Base-by-base conservation (phyloP, 768 basidiomycete genomes). In the Mycena filopes region DNA sequence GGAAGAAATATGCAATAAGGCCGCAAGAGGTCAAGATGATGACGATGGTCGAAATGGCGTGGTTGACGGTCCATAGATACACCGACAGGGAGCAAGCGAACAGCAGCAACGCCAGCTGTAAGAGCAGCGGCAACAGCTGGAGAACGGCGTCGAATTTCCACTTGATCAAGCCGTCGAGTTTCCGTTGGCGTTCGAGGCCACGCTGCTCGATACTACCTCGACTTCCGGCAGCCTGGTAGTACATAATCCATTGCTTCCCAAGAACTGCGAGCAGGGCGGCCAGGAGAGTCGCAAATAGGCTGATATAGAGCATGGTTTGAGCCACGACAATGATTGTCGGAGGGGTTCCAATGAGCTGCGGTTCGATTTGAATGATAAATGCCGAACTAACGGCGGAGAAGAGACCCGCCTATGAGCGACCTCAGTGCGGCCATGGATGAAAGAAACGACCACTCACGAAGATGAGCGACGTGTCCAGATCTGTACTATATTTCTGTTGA, bases 321-420 rank as follows among this genome's bases (percentile, higher is more conserved):
- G 12, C 41, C 3, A 50, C 20, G 20, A 51, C 31, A 26, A 51
- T 21, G 29, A 41, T 6, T 18, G 12, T 40, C 31, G 48, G 38
- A 9, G 18, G 2, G 1, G 31, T 33, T 4, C n/a, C 4, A 13
- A 23, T 13, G 15, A 23, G 23, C 23, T 23, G 31, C 1, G 43
- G 31, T 15, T 57, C 31, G 2, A 58, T 48, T 28, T 58, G 56
- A 9, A 48, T 48, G 21, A 45, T 56, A n/a, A 45, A 56, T 33
- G 60, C 61, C 3, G 61, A 63, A 26, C 36, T 40, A 18, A 63
- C 53, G 38, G 61, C 61, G 7, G 61, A 63, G 53, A 63, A 63
- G 1, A 63, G n/a, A 55, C 61, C 53, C 10, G 61, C 53, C 53
- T 55, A 13, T 11, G 8, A 40, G 1, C 2, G 48, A 46, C 21